Conservation (phyloP, 805 yeast genomes). For the Candida chauliodis region DNA sequence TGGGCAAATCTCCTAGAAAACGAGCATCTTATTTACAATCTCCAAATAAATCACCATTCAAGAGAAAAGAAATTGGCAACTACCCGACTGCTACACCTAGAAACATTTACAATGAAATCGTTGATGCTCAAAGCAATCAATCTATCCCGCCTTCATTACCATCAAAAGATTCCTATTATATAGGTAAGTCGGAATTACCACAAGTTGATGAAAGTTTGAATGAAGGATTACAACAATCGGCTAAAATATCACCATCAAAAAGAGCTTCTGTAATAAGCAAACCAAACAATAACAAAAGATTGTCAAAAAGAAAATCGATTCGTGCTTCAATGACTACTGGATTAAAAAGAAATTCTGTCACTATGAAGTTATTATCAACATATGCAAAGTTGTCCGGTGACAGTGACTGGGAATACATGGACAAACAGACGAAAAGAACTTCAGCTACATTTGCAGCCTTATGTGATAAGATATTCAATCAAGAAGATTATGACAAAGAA, state of each 20-base stretch:
- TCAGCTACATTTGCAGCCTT: conserved; percentile 74
- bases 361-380: conserved; percentile 65
- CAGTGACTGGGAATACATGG: conserved; percentile 65
- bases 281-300: conserved; percentile 24
- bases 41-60: conserved; percentile 17
- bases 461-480: conserved; percentile 73
- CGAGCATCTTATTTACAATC: conserved; percentile 11
- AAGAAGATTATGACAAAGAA: conserved; percentile 51
- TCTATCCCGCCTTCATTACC: conserved; percentile 41
- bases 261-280: conserved; percentile 24
- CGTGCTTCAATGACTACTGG: conserved; percentile 41
- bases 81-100: conserved; percentile 30
- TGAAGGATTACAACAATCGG: conserved; percentile 24
- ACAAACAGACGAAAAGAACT: conserved; percentile 70
- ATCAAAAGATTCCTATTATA: conserved; percentile 27
- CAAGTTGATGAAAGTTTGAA: conserved; percentile 19
- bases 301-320: conserved; percentile 32
- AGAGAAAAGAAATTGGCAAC: conserved; percentile 2
- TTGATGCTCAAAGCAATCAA: conserved; percentile 26
- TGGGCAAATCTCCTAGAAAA: conserved; percentile 21
- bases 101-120: conserved; percentile 42
- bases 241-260: conserved; percentile 22
- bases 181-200: conserved; percentile 12
- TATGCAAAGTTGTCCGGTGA: conserved; percentile 68
- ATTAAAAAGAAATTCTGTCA: conserved; percentile 65